Base-by-base conservation (phyloP, 768 basidiomycete species). In the Russula lepida region DNA sequence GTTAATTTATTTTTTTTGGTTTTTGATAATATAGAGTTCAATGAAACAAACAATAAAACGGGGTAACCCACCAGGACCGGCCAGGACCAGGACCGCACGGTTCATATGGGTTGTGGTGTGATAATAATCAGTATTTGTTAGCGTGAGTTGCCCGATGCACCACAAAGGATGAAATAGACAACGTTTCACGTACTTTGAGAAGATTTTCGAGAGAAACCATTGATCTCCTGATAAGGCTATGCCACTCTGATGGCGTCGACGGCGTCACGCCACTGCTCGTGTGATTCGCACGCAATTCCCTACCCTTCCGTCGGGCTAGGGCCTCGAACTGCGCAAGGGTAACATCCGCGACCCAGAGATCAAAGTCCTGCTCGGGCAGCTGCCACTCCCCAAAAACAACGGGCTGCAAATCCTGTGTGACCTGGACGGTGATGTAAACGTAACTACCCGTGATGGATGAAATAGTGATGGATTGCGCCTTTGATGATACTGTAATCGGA, bases 381-480 rank as follows among this genome's bases (percentile, higher is more conserved):
- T 77, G 70, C 84, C 85, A 89, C n/a, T 84, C 81, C 21, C 84
- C 75, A 69, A 78, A 97, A 0, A 90, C 78, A 44, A 99, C 93
- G 0, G 97, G 91, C n/a, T 93, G 84, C 30, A 88, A 74, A 72
- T 99, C 97, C 60, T 85, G 81, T 7, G 97, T 98, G 59, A 98
- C 88, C 73, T 99, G 97, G 9, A 98, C 84, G 35, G 88, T 81
- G 51, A 89, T 76, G 68, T 91, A 86, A 37, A 95, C 76, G 75
- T 94, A 95, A 67, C 83, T 85, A n/a, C 95, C 95, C 30, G 84
- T 82, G 17, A 98, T 78, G 4, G 97, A 98, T 3, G 92, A 92
- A 35, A 95, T 83, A 0, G 92, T 94, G 66, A 92, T 79, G 6
- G 82, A 78, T 65, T 84, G 83, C 12, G 69, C 66, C 49, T 76